Evolutionary conservation across 106 monocot species (phyloP), one percentile per base, ranked within the genome.

Genomic region (Triglochin maritima): DNA sequence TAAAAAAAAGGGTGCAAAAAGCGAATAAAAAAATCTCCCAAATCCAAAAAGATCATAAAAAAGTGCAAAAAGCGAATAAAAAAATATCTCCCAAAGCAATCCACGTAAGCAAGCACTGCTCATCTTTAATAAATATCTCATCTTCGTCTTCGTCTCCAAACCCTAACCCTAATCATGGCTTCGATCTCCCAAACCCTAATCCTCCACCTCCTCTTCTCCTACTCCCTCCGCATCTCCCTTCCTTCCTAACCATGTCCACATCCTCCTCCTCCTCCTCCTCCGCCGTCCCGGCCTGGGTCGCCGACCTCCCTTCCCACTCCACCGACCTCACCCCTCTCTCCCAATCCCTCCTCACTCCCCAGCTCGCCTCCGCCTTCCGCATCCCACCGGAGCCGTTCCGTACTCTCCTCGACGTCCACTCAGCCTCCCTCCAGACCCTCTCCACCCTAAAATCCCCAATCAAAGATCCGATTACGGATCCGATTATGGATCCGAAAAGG

Each of bases 341-440:
- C 3, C 69, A 69, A 12, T 14, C 69, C 11, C 69, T 69, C 14
- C 44, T 69, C 69, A 57, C 69, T 14, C 69, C 69, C 14, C 45
- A 69, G 57, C 69, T 69, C 7, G 69, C 69, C 58, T 69, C 59
- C 69, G 69, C 47, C 69, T 69, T 69, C 14, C 46, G 69, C 69
- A 29, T 69, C 44, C 44, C 69, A 6, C 57, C 69, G 17, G 69
- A 69, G 57, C 69, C 69, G 45, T 41, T 11, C 2, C n/a, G 58
- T 13, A 69, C 57, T 5, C 7, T 59, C 9, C 56, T 57, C 17
- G 69, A 69, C 46, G 69, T 69, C 69, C 69, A 69, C 46, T 45
- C 58, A n/a, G 69, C 69, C 14, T 69, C 69, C 12, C 59, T 15
- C 58, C 17, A 57, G 15, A 69, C 45, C 47, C 7, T 69, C 16